Evolutionary conservation across 495 filamentous ascomycete species (phyloP).

Genomic region (Penicillium angulare): DNA sequence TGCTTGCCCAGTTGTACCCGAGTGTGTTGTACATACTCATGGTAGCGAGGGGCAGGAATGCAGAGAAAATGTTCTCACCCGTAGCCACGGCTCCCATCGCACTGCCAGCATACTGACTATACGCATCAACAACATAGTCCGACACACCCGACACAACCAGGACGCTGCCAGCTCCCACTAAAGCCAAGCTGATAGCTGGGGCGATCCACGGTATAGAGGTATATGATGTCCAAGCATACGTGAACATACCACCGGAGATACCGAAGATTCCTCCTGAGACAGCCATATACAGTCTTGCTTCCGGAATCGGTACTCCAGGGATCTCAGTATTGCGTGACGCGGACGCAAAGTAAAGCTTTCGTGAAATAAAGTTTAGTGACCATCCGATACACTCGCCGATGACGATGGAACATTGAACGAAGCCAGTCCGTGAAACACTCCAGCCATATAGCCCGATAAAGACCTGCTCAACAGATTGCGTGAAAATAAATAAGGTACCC

Average conservation of each 20-base stretch:
- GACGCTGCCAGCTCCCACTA: slow-evolving; percentile 32
- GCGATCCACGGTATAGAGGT: slow-evolving; percentile 34
- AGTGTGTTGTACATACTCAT: slow-evolving; percentile 40
- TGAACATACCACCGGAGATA: slow-evolving; percentile 37
- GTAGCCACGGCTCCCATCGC: slow-evolving; percentile 34
- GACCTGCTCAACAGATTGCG: slow-evolving; percentile 44
- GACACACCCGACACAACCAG: slow-evolving; percentile 29
- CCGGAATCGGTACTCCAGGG: slow-evolving; percentile 33
- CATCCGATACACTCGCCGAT: slow-evolving; percentile 35
- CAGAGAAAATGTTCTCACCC: slow-evolving; percentile 39
- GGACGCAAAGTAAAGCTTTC: slow-evolving; percentile 29
- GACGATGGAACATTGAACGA: slow-evolving; percentile 37
- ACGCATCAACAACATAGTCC: slow-evolving; percentile 35
- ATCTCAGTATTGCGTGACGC: slow-evolving; percentile 29
- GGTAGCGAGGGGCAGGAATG: slow-evolving; percentile 40
- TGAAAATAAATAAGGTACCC: slow-evolving; percentile 52
- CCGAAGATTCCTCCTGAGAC: slow-evolving; percentile 30
- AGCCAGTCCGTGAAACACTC: slow-evolving; percentile 30
- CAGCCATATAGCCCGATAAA: slow-evolving; percentile 34
- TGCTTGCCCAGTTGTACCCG: slow-evolving; percentile 46
- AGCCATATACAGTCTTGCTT: slow-evolving; percentile 36
- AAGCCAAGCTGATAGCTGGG: slow-evolving; percentile 35
- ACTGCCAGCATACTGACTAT: slow-evolving; percentile 32
- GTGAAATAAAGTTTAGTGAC: slow-evolving; percentile 20
- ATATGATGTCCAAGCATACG: slow-evolving; percentile 40